Conservation (phyloP, 371 early-diverging fungal species). For the Amoeboaphelidium occidentale region DNA sequence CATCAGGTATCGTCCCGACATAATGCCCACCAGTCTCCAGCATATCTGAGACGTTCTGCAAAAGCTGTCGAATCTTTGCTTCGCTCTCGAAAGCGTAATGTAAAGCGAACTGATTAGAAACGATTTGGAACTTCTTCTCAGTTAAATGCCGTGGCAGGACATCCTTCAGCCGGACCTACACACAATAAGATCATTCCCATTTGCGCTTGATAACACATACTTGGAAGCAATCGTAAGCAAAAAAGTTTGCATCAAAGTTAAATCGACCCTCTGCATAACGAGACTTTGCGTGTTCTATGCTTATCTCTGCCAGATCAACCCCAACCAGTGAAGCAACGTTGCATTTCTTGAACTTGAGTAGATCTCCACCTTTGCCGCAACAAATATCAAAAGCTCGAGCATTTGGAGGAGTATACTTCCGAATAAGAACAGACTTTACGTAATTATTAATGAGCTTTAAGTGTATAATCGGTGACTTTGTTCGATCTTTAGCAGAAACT, state of each 20-base stretch:
- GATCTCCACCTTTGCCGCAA: conserved; percentile 98
- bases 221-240: conserved; percentile 52
- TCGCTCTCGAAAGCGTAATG: conserved; percentile 93
- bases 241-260: conserved; percentile 33
- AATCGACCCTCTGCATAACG: conserved; percentile 40
- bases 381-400: conserved; percentile 67
- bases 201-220: conserved; percentile 13
- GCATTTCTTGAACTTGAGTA: conserved; percentile 67
- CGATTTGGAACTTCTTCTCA: conserved; percentile 44
- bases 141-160: conserved; percentile 1
- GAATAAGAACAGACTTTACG: conserved; percentile 71
- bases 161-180: conserved; percentile 1
- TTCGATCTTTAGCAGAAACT: conserved; percentile 37
- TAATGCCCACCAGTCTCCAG: conserved; percentile 64
- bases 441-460: conserved; percentile 88
- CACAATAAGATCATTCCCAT: background rate
- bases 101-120: conserved; percentile 86
- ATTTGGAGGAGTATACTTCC: conserved; percentile 23
- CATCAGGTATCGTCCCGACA: conserved; percentile 85
- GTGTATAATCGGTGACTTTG: conserved; percentile 57
- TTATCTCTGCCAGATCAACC: conserved; percentile 64
- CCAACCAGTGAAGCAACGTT: conserved; percentile 43
- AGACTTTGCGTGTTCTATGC: conserved; percentile 61
- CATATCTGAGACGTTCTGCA: conserved; percentile 52
- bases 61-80: conserved; percentile 41